Percentiles rank a stretch among this genome's conserved stretches.
Evolutionary conservation across 1,284 basidiomycete species (phyloP).

Genomic region (Austroboletus rostrupii): DNA sequence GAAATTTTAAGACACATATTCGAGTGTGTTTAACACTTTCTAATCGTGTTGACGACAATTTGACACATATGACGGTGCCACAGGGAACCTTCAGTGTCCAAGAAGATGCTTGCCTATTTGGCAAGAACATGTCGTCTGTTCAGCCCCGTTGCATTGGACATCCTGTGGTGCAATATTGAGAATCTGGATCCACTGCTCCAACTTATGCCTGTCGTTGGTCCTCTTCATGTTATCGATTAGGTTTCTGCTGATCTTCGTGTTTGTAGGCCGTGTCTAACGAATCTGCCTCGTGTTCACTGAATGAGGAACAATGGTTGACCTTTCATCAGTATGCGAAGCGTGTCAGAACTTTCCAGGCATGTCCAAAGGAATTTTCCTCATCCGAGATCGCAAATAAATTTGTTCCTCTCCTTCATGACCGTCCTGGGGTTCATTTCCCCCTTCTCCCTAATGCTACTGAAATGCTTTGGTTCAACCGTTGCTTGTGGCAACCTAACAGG

Average conservation of each 20-base stretch:
- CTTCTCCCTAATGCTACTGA: conserved; percentile 14
- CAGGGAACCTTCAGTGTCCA: neutral
- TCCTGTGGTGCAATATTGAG: conserved; percentile 16
- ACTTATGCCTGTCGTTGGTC: conserved; percentile 10
- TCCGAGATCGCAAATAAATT: neutral
- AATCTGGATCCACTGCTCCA: conserved; percentile 10
- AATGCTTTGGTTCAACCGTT: too few species aligned
- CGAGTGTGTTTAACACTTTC: conserved; percentile 1
- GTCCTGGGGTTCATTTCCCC: conserved; percentile 2
- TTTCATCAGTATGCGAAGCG: conserved; percentile 18
- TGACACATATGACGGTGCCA: neutral
- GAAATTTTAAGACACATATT: conserved; percentile 14
- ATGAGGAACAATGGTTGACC: conserved; percentile 7
- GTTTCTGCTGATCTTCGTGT: neutral
- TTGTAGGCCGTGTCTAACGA: neutral
- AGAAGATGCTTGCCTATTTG: conserved; percentile 14
- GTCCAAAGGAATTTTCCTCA: neutral
- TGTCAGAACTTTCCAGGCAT: conserved; percentile 10
- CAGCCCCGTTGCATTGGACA: conserved; percentile 16
- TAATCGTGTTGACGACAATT: too few species aligned
- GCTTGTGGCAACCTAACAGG: too few species aligned
- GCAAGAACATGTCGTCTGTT: conserved; percentile 15
- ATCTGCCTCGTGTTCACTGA: too few species aligned
- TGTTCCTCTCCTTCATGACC: neutral
- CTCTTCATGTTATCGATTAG: neutral